phyloP scores from a whole-genome alignment of 1,284 basidiomycete species.

The Heterobasidion annosum region DNA sequence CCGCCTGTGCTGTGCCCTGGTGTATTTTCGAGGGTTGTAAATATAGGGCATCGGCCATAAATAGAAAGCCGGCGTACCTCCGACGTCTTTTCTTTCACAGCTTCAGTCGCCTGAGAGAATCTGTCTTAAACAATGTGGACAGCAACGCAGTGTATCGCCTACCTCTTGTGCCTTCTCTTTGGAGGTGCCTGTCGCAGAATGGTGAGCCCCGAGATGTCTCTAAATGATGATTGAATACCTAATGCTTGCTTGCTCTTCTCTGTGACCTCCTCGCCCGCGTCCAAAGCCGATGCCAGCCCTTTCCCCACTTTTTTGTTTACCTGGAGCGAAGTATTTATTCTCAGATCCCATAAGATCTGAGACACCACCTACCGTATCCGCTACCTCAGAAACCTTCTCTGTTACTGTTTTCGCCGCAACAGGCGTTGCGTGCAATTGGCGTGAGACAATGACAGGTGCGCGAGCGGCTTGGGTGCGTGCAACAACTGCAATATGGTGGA shows the following conservation, averaged over 20 bases:
- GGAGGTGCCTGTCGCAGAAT: slow-evolving; percentile 12
- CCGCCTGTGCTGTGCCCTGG: slow-evolving; percentile 5
- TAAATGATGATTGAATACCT: slow-evolving; percentile 25
- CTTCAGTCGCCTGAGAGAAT: slow-evolving; percentile 19
- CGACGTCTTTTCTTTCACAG: slow-evolving; percentile 29
- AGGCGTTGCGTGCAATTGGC: slow-evolving; percentile 39
- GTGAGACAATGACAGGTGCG: slow-evolving; percentile 12
- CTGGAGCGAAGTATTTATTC: slow-evolving; percentile 21
- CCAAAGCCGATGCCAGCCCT: slow-evolving; percentile 54
- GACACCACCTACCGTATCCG: slow-evolving; percentile 38
- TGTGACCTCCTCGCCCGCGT: slow-evolving; percentile 50
- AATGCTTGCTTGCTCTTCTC: slow-evolving; percentile 46
- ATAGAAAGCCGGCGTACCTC: slow-evolving; percentile 22
- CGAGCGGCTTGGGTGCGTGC: not conserved
- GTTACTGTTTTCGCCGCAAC: slow-evolving; percentile 39
- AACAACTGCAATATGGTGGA: slow-evolving; percentile 11
- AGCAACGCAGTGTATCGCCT: not conserved
- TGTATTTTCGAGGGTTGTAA: not conserved
- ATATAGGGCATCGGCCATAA: not conserved
- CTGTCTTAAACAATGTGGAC: not conserved
- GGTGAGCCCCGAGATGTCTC: not conserved
- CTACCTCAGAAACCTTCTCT: slow-evolving; percentile 55
- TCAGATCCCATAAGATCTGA: not conserved
- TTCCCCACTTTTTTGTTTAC: slow-evolving; percentile 54
- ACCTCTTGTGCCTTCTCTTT: slow-evolving; percentile 23